These are phyloP conservation scores for Rhodomyrtus tomentosa DNA, from an alignment of 345 rosid genomes.

Conservation along the genomic window DNA sequence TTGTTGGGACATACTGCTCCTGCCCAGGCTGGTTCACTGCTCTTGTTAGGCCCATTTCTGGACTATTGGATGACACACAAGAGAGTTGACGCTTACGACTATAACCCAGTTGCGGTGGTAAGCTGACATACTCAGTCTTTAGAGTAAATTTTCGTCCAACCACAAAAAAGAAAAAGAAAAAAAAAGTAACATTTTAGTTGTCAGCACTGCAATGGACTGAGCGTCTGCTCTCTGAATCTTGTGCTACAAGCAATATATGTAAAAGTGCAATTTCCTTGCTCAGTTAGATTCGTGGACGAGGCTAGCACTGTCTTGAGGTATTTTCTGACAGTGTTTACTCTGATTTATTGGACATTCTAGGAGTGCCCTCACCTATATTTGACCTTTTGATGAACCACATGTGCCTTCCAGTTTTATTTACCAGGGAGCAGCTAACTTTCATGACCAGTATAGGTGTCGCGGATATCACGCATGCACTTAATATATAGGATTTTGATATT, in stretches of 20 bases:
- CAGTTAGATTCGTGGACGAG: neutral
- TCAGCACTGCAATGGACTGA: neutral
- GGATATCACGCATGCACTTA: neutral
- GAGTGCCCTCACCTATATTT: neutral
- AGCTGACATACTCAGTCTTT: conserved; percentile 8
- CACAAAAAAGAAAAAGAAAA: no score
- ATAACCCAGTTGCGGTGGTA: conserved; percentile 51
- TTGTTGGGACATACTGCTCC: conserved; percentile 98
- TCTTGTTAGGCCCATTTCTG: conserved; percentile 75
- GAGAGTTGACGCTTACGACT: conserved; percentile 62
- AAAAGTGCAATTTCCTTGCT: neutral
- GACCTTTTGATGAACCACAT: neutral
- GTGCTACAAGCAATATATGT: neutral
- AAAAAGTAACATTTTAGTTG: neutral
- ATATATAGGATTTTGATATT: neutral
- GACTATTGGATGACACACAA: conserved; percentile 84
- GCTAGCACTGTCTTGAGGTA: neutral
- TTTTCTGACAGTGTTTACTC: neutral
- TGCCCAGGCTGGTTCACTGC: conserved; percentile 83
- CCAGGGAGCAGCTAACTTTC: neutral
- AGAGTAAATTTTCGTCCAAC: neutral
- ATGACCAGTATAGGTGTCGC: neutral
- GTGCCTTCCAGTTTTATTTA: neutral
- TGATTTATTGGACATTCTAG: neutral
- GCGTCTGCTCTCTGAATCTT: neutral